Evolutionary conservation across 2,329 filamentous ascomycete species (phyloP).

Genomic region (Talaromyces piceae): DNA sequence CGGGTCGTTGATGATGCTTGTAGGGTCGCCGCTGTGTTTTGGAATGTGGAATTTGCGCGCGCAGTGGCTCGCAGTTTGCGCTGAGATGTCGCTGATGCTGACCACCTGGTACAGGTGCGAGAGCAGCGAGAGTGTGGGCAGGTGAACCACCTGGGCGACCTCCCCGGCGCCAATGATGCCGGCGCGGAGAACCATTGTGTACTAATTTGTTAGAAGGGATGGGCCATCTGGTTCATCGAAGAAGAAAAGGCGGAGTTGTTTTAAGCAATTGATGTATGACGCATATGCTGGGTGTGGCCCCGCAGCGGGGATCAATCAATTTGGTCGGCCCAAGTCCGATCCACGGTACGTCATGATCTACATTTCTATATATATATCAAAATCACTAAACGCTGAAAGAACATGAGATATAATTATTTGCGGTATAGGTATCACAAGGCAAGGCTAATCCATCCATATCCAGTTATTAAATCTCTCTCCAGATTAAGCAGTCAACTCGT

Average conservation of each 20-base stretch:
- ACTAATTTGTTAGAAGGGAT: background rate
- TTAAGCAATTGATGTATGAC: background rate
- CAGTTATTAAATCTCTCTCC: background rate
- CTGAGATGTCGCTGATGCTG: constrained; percentile 45
- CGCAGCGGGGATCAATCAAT: background rate
- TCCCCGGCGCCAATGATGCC: constrained; percentile 35
- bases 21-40: constrained; percentile 28
- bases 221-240: background rate
- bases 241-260: background rate
- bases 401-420: background rate
- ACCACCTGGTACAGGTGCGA: constrained; percentile 40
- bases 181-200: constrained; percentile 19
- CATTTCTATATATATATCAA: background rate
- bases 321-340: background rate
- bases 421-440: background rate
- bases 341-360: background rate
- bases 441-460: background rate
- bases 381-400: too few relatives aligned
- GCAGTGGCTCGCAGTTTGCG: constrained; percentile 6
- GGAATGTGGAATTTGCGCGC: constrained; percentile 15
- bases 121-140: constrained; percentile 43
- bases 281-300: background rate
- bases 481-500: constrained; percentile 10
- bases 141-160: constrained; percentile 47
- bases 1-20: constrained; percentile 35